Evolutionary conservation across 2,329 filamentous ascomycete genomes (phyloP).

Genomic region (Leptodontidium sp.): DNA sequence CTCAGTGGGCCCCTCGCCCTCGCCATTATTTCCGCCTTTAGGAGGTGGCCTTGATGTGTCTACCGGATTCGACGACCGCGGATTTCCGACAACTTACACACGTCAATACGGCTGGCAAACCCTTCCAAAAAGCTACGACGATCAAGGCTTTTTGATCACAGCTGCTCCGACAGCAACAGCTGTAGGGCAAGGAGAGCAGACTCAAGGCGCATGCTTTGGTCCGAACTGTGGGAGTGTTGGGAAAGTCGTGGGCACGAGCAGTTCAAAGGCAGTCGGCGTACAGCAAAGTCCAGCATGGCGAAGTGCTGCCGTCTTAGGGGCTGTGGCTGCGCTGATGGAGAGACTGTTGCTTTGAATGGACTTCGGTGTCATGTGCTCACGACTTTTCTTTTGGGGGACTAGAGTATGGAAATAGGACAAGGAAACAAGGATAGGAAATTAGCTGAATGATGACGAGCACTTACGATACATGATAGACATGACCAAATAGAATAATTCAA

Average conservation of each 20-base stretch:
- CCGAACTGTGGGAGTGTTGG: conserved; percentile 32
- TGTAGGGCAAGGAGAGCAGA: conserved; percentile 17
- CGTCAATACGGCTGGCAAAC: conserved; percentile 48
- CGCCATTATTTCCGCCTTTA: conserved; percentile 50
- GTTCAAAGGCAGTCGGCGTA: conserved; percentile 32
- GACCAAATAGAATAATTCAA: no score
- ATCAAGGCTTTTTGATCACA: conserved; percentile 54
- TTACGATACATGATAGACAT: no score
- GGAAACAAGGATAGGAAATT: no score
- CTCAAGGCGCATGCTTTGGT: conserved; percentile 29
- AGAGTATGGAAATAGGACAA: not conserved
- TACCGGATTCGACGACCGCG: conserved; percentile 57
- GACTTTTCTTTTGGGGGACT: not conserved
- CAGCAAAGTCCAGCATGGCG: conserved; percentile 30
- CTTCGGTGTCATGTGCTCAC: conserved; percentile 7
- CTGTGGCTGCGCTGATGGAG: conserved; percentile 32
- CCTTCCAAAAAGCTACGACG: conserved; percentile 53
- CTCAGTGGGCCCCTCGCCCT: conserved; percentile 58
- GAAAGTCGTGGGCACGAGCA: conserved; percentile 37
- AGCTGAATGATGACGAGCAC: no score
- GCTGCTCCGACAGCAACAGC: conserved; percentile 24
- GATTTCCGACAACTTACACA: conserved; percentile 57
- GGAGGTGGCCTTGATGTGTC: conserved; percentile 47
- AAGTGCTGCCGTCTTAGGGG: conserved; percentile 31
- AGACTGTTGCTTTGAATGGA: conserved; percentile 32